A percentile compares a stretch with the other conserved stretches of the same genome.
Evolutionary conservation across 2,329 filamentous ascomycete species (phyloP).

Genomic region (Colletotrichum australisinense): DNA sequence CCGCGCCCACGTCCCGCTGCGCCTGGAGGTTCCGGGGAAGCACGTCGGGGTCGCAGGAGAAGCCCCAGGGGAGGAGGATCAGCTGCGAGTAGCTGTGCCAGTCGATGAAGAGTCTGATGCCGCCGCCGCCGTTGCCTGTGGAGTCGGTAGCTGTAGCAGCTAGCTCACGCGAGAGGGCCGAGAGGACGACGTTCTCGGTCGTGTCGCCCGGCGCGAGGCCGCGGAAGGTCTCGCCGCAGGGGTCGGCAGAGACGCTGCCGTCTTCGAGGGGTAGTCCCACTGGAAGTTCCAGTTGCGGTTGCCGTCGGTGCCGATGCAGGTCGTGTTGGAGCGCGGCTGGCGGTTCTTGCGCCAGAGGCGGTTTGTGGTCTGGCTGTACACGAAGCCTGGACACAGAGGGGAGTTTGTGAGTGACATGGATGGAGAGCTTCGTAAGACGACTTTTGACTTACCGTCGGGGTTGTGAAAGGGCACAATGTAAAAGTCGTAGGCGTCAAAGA

Average conservation of each 20-base stretch:
- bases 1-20: constrained; percentile 42
- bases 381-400: constrained; percentile 51
- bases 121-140: constrained; percentile 41
- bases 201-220: constrained; percentile 54
- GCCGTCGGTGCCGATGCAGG: constrained; percentile 61
- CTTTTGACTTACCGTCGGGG: constrained; percentile 55
- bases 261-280: constrained; percentile 48
- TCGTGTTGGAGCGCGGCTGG: constrained; percentile 49
- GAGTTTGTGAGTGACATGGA: background rate
- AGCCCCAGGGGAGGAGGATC: constrained; percentile 67
- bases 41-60: constrained; percentile 54
- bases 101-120: constrained; percentile 68
- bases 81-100: constrained; percentile 69
- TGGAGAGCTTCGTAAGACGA: background rate
- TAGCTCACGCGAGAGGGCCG: constrained; percentile 57
- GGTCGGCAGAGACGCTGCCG: constrained; percentile 55
- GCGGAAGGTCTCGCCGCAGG: constrained; percentile 57
- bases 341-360: constrained; percentile 67
- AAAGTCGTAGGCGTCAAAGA: constrained; percentile 68
- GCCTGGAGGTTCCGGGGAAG: constrained; percentile 39
- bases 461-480: constrained; percentile 67
- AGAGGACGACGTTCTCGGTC: constrained; percentile 60
- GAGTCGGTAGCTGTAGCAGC: constrained; percentile 40
- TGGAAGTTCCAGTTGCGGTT: constrained; percentile 64
- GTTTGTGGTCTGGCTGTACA: constrained; percentile 61